Conservation (phyloP, 306 rosid genomes). For the Calophaca sinica region DNA sequence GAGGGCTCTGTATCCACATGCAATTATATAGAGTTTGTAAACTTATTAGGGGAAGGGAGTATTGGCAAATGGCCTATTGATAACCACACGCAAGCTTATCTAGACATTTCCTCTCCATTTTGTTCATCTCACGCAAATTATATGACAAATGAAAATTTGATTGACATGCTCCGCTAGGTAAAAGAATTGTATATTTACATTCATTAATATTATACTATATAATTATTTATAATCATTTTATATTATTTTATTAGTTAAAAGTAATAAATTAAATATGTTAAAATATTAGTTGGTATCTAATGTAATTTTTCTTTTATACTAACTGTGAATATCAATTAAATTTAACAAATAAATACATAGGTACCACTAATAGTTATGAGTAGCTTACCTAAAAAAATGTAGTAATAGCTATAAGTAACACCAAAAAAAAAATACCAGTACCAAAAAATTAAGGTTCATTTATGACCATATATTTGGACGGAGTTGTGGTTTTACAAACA, state of each 20-base stretch:
- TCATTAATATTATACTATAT: neutral
- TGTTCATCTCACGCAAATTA: neutral
- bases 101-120: constrained; percentile 5
- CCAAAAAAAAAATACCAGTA: neutral
- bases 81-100: constrained; percentile 38
- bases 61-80: constrained; percentile 36
- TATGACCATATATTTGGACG: neutral
- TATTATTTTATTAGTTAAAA: neutral
- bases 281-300: neutral
- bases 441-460: neutral
- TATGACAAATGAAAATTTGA: neutral
- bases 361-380: neutral
- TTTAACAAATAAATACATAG: neutral
- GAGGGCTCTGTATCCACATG: neutral
- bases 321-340: neutral
- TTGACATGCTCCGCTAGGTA: neutral
- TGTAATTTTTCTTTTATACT: neutral
- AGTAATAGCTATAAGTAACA: too few relatives aligned
- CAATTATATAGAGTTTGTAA: constrained; percentile 9
- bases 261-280: neutral
- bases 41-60: neutral
- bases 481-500: neutral
- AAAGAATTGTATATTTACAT: neutral
- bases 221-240: neutral
- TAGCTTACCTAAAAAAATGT: too few relatives aligned